Conservation (phyloP, 306 rosid species). For the Purshia tridentata region DNA sequence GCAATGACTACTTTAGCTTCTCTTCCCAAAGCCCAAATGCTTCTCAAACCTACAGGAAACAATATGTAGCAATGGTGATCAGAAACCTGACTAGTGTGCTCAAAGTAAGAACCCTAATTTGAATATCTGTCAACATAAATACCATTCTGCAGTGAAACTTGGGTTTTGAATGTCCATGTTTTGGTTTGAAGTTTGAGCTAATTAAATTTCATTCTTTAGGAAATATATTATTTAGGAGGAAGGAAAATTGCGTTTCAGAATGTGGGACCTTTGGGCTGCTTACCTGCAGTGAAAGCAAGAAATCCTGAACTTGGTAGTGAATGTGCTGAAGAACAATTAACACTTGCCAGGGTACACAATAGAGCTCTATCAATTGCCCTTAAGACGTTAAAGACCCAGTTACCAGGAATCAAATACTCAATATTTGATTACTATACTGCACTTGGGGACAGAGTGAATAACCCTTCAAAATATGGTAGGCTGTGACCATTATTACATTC, state of each 20-base stretch:
- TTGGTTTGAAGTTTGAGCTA: neutral
- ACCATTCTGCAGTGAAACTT: neutral
- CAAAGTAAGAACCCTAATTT: neutral
- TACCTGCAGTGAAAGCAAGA: slow-evolving; percentile 16
- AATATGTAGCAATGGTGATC: slow-evolving; percentile 16
- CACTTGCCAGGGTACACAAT: slow-evolving; percentile 34
- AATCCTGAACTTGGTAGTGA: slow-evolving; percentile 21
- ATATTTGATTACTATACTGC: slow-evolving; percentile 12
- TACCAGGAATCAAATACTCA: slow-evolving; percentile 56
- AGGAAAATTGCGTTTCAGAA: slow-evolving; percentile 16
- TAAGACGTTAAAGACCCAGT: slow-evolving; percentile 24
- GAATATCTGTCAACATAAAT: no score
- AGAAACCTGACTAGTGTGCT: neutral
- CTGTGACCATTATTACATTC: neutral
- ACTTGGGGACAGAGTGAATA: slow-evolving; percentile 6
- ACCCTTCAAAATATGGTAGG: slow-evolving; percentile 59
- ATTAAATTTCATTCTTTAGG: neutral
- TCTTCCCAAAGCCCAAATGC: neutral
- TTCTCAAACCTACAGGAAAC: neutral
- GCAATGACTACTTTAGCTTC: slow-evolving; percentile 6
- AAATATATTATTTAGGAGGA: slow-evolving; percentile 1
- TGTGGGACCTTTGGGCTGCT: slow-evolving; percentile 34
- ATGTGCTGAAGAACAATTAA: slow-evolving; percentile 26
- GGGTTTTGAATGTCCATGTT: no score
- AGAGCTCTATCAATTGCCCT: slow-evolving; percentile 32